Base-by-base conservation (phyloP, 306 rosid genomes). In the Begonia loranthoides region DNA sequence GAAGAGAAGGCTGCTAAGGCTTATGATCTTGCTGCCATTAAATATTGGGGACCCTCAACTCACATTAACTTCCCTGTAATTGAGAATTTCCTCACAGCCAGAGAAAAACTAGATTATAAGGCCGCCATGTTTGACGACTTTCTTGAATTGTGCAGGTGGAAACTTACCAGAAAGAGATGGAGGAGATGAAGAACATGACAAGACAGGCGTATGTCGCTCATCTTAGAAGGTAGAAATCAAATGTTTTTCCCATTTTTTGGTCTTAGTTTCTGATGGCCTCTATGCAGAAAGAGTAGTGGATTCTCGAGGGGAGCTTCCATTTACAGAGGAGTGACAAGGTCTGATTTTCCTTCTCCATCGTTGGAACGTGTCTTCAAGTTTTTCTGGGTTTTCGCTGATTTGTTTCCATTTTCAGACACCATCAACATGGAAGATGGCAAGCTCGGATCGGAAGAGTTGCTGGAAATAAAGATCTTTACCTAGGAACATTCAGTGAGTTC, bases 251-350 rank as follows among this genome's bases (percentile, higher is more conserved):
- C 36, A 28, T 4, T 28, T 28, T 28, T 5, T 28, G 36, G 34
- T 28, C 9, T 3, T 28, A 2, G 36, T 28, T 28, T 28, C 9
- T 28, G 0, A 28, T 28, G 36, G 36, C 36, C 5, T 28, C 9
- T 28, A 7, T 28, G 36, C 89, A 87, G 94, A 68, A 81, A 76
- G 79, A 88, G 96, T 61, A 88, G 94, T 13, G 96, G 88, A 62
- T 88, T 88, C 75, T 88, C 96, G 4, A 81, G 93, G 57, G 96
- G 96, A 17, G 94, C 93, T 59, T 87, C 94, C 9, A 84, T 83
- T 51, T 87, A 84, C 70, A 70, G 96, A 72, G 94, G 96, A 59
- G 96, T 87, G n/a, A 84, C 96, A 70, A 87, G 96, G 96, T 87
- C 71, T 44, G 28, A 34, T 52, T 28, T 5, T 28, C 36, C 36